phyloP scores from a whole-genome alignment of 2,329 filamentous ascomycete species.

The Ophiocordyceps camponoti-saundersi region DNA sequence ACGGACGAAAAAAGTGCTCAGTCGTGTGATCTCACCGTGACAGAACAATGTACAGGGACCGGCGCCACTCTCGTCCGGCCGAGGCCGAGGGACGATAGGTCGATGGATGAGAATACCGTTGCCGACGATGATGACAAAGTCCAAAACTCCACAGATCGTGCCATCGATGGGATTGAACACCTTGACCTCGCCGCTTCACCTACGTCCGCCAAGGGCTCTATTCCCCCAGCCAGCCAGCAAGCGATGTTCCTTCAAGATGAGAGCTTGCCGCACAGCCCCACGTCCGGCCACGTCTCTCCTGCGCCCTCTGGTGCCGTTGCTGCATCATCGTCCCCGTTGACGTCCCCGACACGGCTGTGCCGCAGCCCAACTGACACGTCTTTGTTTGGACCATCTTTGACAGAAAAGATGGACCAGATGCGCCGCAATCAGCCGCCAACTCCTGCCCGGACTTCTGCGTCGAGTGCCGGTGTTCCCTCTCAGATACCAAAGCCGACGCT shows the following conservation, averaged over 20 bases:
- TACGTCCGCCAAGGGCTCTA: constrained; percentile 7
- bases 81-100: constrained; percentile 5
- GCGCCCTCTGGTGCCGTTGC: not conserved
- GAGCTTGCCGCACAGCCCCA: not conserved
- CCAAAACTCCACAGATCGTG: constrained; percentile 13
- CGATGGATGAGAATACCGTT: constrained; percentile 7
- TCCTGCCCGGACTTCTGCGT: constrained; percentile 7
- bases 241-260: not conserved
- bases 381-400: constrained; percentile 12
- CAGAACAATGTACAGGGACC: constrained; percentile 15
- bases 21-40: constrained; percentile 18
- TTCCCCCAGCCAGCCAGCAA: constrained; percentile 1
- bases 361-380: constrained; percentile 6
- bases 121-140: constrained; percentile 14
- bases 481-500: constrained; percentile 9
- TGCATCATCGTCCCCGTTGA: constrained; percentile 4
- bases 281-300: not conserved
- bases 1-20: constrained; percentile 29
- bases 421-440: constrained; percentile 27
- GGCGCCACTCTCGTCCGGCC: constrained; percentile 11
- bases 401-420: constrained; percentile 32
- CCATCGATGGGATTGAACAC: constrained; percentile 29
- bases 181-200: constrained; percentile 29
- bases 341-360: constrained; percentile 7
- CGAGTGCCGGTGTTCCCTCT: not conserved